Conservation (phyloP, 2,329 filamentous ascomycete genomes). For the Albophoma yamanashiensis region DNA sequence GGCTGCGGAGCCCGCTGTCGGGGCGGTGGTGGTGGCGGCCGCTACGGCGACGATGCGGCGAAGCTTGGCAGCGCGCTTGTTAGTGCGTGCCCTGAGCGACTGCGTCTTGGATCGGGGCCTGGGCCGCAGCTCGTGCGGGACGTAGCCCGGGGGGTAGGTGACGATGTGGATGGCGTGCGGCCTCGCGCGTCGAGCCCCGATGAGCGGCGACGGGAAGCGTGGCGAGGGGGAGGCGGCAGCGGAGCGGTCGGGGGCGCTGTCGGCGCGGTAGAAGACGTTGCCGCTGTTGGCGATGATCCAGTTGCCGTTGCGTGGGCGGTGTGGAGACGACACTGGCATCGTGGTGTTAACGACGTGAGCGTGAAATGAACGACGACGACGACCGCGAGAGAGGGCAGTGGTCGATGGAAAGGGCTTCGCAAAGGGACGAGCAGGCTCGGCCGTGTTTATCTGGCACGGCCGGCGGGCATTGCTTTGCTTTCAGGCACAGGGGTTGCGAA, state of each 20-base stretch:
- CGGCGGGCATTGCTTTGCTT: not conserved
- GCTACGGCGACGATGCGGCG: not conserved
- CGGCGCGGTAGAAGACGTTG: slow-evolving; percentile 19
- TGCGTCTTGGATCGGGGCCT: slow-evolving; percentile 1
- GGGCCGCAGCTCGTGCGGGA: slow-evolving; percentile 31
- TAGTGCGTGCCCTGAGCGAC: not conserved
- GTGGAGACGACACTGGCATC: slow-evolving; percentile 2
- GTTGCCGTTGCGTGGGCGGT: slow-evolving; percentile 7
- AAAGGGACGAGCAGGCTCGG: not conserved
- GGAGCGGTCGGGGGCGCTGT: slow-evolving; percentile 1
- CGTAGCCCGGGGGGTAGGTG: slow-evolving; percentile 29
- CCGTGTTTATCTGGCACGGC: not conserved
- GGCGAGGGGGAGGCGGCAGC: not conserved
- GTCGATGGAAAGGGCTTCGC: not conserved
- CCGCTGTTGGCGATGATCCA: slow-evolving; percentile 13
- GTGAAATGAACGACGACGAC: not conserved
- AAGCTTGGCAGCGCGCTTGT: not conserved
- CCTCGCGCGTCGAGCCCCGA: slow-evolving; percentile 25
- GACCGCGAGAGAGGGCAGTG: not conserved
- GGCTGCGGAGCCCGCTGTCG: not conserved
- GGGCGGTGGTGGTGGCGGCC: not conserved
- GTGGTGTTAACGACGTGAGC: not conserved
- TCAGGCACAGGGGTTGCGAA: not conserved
- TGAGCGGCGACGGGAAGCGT: slow-evolving; percentile 24
- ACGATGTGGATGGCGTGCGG: slow-evolving; percentile 32